phyloP scores from a whole-genome alignment of 2,329 filamentous ascomycete genomes.

The Aureobasidium sp. region DNA sequence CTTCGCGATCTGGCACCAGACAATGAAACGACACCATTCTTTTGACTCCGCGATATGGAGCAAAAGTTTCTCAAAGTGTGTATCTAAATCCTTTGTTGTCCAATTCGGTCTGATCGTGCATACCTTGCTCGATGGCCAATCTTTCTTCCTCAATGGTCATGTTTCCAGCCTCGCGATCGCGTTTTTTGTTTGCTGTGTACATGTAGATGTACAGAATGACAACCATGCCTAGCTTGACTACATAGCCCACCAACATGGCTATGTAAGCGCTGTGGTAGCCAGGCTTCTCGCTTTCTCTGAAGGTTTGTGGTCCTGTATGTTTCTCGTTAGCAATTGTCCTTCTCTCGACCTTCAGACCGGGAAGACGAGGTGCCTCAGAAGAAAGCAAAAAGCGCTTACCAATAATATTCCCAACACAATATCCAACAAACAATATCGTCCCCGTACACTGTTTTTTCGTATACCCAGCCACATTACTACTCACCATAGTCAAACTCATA shows the following conservation, averaged over 20 bases:
- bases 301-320: conserved; percentile 45
- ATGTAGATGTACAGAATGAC: conserved; percentile 50
- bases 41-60: no score
- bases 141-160: conserved; percentile 39
- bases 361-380: not conserved
- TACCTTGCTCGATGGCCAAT: conserved; percentile 48
- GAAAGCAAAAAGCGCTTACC: not conserved
- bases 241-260: conserved; percentile 52
- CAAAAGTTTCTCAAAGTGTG: conserved; percentile 28
- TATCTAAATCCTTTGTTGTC: conserved; percentile 51
- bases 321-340: conserved; percentile 14
- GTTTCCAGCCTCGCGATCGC: conserved; percentile 42
- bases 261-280: conserved; percentile 45
- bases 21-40: no score
- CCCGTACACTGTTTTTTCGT: conserved; percentile 51
- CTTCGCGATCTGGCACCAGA: no score
- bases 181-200: conserved; percentile 47
- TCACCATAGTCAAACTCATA: conserved; percentile 48
- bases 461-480: conserved; percentile 47
- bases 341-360: not conserved
- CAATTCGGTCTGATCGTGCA: conserved; percentile 51
- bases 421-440: conserved; percentile 47
- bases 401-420: conserved; percentile 44
- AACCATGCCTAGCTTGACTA: conserved; percentile 46
- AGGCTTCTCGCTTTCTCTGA: conserved; percentile 44